Evolutionary conservation across 306 rosid genomes (phyloP).

Genomic region (Cyclanthera cordifolia): DNA sequence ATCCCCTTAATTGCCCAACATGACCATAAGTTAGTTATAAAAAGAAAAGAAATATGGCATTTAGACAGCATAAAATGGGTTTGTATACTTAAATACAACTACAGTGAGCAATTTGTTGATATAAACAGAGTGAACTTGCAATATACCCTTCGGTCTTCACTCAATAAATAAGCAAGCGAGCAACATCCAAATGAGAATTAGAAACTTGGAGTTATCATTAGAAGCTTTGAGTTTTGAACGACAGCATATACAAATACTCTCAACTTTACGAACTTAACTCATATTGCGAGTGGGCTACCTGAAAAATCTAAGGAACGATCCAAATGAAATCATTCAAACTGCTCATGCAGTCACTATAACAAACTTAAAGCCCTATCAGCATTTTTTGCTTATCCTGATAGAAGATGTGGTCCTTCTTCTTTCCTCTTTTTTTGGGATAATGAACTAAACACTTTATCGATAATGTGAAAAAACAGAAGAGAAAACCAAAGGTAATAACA

Average conservation of each 20-base stretch:
- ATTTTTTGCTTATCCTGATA: background rate
- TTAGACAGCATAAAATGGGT: background rate
- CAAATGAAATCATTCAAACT: background rate
- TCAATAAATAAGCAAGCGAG: background rate
- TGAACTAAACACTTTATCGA: background rate
- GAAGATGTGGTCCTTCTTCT: background rate
- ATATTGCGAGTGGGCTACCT: background rate
- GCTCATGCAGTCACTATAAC: background rate
- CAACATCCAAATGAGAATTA: background rate
- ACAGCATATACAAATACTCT: background rate
- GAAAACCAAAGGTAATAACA: background rate
- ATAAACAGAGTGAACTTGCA: background rate
- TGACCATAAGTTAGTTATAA: constrained; percentile 14
- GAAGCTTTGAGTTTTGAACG: background rate
- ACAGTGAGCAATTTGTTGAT: background rate
- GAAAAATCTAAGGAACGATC: background rate
- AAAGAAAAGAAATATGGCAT: background rate
- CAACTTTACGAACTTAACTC: background rate
- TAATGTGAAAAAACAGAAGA: too few relatives aligned
- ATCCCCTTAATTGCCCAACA: constrained; percentile 42
- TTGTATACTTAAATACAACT: background rate
- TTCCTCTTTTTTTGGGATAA: background rate
- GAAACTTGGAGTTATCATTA: background rate
- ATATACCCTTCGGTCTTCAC: background rate
- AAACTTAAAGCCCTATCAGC: background rate